These are phyloP conservation scores for Sporothrix protearum DNA, from an alignment of 2,329 filamentous ascomycete genomes.

Conservation along the genomic window DNA sequence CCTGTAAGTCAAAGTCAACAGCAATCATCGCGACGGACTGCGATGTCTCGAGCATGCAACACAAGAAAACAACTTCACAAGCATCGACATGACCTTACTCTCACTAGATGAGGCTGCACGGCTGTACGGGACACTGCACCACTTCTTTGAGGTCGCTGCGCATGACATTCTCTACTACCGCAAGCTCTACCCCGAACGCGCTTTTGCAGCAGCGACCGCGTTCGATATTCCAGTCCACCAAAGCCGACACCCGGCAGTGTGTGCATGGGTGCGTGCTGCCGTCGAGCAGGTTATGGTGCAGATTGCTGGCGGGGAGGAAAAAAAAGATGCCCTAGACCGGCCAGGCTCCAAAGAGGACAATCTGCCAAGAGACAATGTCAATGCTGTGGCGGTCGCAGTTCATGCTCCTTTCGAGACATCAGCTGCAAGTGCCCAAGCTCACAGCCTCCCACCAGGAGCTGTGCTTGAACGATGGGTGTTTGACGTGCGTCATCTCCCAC, in stretches of 20 bases:
- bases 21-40: neutral
- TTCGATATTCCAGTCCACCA: slow-evolving; percentile 84
- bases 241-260: slow-evolving; percentile 79
- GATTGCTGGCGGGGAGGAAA: slow-evolving; percentile 49
- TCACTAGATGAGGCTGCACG: slow-evolving; percentile 40
- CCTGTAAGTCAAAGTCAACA: slow-evolving; percentile 4
- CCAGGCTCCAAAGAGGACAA: neutral
- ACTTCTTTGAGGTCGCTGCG: slow-evolving; percentile 76
- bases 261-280: slow-evolving; percentile 79
- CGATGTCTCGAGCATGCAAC: too few relatives aligned
- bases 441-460: slow-evolving; percentile 32
- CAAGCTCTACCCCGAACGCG: slow-evolving; percentile 68
- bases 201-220: slow-evolving; percentile 74
- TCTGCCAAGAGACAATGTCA: slow-evolving; percentile 16
- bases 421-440: slow-evolving; percentile 10
- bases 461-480: slow-evolving; percentile 62
- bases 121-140: slow-evolving; percentile 67
- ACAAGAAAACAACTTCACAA: neutral
- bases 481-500: slow-evolving; percentile 52
- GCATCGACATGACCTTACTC: neutral
- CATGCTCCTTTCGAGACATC: slow-evolving; percentile 25
- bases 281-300: slow-evolving; percentile 68
- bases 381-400: slow-evolving; percentile 25
- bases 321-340: neutral
- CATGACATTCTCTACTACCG: slow-evolving; percentile 86